A percentile compares a stretch with the other conserved stretches of the same genome.
Evolutionary conservation across 2,329 filamentous ascomycete genomes (phyloP).

Genomic region (Colletotrichum brevisporum): DNA sequence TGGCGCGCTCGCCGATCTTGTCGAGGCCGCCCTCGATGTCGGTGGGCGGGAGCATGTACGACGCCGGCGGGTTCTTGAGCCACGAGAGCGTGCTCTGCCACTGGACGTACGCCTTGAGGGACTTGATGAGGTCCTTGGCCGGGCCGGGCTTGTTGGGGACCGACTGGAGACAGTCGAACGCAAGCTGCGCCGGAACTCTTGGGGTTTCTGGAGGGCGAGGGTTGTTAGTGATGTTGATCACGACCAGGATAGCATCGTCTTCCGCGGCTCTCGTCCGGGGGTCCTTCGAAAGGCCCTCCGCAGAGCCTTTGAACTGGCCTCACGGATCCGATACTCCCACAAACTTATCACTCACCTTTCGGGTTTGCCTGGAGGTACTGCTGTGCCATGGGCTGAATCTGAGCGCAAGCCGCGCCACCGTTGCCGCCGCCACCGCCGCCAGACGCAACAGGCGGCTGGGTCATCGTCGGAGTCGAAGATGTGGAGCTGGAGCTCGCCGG

Average conservation of each 20-base stretch:
- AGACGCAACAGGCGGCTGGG: slow-evolving; percentile 4
- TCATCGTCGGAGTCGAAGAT: slow-evolving; percentile 12
- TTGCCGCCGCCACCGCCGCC: background rate
- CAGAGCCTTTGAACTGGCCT: too few relatives aligned
- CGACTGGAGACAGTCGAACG: slow-evolving; percentile 54
- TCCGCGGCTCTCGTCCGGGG: background rate
- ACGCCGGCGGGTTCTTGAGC: slow-evolving; percentile 65
- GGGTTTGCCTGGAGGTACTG: slow-evolving; percentile 25
- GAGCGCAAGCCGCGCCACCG: slow-evolving; percentile 12
- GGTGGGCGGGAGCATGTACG: slow-evolving; percentile 62
- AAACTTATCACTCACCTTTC: slow-evolving; percentile 15
- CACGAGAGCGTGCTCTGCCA: slow-evolving; percentile 65
- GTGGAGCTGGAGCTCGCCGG: slow-evolving; percentile 17
- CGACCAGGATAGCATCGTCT: background rate
- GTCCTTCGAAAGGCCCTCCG: background rate
- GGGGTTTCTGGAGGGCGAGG: slow-evolving; percentile 40
- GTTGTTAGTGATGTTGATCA: background rate
- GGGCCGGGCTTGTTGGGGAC: slow-evolving; percentile 55
- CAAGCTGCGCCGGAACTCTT: slow-evolving; percentile 53
- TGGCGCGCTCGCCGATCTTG: slow-evolving; percentile 59
- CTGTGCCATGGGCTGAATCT: slow-evolving; percentile 20
- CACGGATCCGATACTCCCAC: rapidly evolving
- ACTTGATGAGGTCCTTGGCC: slow-evolving; percentile 53
- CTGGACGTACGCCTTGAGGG: slow-evolving; percentile 57
- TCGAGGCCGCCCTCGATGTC: slow-evolving; percentile 64